These are phyloP conservation scores for Colletotrichum eremochloae DNA, from an alignment of 2,329 filamentous ascomycete genomes.

Conservation along the genomic window DNA sequence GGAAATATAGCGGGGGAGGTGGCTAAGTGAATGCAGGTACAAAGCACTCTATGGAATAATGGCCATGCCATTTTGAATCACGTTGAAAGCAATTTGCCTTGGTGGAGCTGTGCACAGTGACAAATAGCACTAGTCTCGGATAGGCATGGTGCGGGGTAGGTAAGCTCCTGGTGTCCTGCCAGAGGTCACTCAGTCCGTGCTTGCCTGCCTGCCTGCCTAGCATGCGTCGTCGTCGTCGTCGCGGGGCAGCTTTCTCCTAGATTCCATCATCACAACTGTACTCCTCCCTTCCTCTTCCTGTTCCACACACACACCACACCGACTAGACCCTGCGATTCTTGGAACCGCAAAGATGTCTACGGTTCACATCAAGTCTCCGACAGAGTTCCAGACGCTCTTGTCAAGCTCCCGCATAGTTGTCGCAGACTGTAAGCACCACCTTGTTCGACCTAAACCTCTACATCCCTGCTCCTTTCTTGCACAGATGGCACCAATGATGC, in stretches of 20 bases:
- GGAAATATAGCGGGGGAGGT: background rate
- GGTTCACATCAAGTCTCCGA: constrained; percentile 58
- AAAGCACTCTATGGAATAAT: background rate
- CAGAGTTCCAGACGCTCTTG: constrained; percentile 77
- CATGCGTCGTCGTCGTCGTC: constrained; percentile 12
- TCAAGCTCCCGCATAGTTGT: constrained; percentile 83
- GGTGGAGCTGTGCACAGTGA: constrained; percentile 1
- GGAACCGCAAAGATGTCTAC: constrained; percentile 48
- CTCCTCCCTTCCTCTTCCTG: background rate
- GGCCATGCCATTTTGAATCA: background rate
- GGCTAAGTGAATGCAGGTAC: background rate
- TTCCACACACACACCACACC: constrained; percentile 1
- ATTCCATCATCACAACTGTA: constrained; percentile 35
- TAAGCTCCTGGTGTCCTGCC: constrained; percentile 20
- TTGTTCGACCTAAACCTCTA: constrained; percentile 22
- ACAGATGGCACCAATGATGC: constrained; percentile 15
- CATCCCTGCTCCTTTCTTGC: constrained; percentile 48
- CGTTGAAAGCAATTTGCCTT: background rate
- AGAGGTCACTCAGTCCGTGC: constrained; percentile 5
- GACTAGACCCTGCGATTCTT: constrained; percentile 8
- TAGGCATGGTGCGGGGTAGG: constrained; percentile 42
- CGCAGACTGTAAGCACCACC: constrained; percentile 80
- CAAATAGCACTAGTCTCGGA: constrained; percentile 18
- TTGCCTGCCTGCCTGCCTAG: constrained; percentile 17
- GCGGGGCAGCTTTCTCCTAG: constrained; percentile 36